These are phyloP conservation scores for Apophysomyces ossiformis DNA, from an alignment of 371 early-diverging fungal species.

Conservation along the genomic window DNA sequence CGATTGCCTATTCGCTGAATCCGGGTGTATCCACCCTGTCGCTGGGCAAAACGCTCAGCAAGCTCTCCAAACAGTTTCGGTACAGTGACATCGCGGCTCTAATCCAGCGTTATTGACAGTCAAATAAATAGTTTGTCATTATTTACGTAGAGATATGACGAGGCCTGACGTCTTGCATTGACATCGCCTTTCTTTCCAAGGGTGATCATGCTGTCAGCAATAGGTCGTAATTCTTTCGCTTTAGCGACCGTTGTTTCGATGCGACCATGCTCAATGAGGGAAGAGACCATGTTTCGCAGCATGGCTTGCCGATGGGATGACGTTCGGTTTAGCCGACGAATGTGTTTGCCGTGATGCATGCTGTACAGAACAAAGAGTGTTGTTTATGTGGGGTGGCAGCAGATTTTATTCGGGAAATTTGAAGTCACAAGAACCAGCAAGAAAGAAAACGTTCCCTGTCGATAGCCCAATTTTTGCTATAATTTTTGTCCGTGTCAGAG, in stretches of 20 bases:
- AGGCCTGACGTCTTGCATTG: constrained; percentile 68
- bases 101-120: constrained; percentile 10
- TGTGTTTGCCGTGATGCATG: constrained; percentile 80
- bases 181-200: constrained; percentile 74
- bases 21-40: constrained; percentile 92
- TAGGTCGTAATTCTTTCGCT: constrained; percentile 88
- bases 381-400: constrained; percentile 11
- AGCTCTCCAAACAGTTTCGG: constrained; percentile 87
- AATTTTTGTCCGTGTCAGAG: too few relatives aligned
- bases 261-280: constrained; percentile 87
- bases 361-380: constrained; percentile 15
- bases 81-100: constrained; percentile 72
- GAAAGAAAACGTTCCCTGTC: too few relatives aligned
- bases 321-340: constrained; percentile 73
- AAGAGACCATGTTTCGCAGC: constrained; percentile 85
- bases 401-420: too few relatives aligned
- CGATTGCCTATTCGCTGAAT: constrained; percentile 82
- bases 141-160: constrained; percentile 63
- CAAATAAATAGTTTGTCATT: background rate
- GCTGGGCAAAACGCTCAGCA: constrained; percentile 80
- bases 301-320: constrained; percentile 81
- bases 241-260: constrained; percentile 95
- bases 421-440: too few relatives aligned
- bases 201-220: constrained; percentile 88
- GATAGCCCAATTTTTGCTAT: too few relatives aligned